Evolutionary conservation across 805 yeast species (phyloP).

Genomic region (Candida rishiriensis): DNA sequence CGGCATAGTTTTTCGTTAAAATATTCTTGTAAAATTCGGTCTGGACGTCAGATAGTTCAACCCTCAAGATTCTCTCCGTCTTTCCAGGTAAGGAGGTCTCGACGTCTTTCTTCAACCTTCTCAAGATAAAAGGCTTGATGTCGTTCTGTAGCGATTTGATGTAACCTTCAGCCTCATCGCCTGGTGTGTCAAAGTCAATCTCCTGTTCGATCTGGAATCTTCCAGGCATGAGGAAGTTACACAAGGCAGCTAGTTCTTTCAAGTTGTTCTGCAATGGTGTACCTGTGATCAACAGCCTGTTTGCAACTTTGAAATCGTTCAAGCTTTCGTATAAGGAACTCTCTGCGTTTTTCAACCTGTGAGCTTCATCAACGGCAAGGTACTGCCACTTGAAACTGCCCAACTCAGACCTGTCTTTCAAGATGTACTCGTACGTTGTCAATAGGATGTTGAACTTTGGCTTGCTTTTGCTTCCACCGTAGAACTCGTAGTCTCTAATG

Average conservation of each 20-base stretch:
- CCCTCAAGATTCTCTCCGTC: conserved; percentile 91
- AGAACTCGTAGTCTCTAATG: conserved; percentile 83
- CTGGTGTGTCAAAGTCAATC: conserved; percentile 89
- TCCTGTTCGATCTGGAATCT: conserved; percentile 85
- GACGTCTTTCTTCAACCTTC: conserved; percentile 94
- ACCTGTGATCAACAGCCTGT: conserved; percentile 90
- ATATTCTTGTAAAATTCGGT: conserved; percentile 94
- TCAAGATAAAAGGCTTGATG: conserved; percentile 85
- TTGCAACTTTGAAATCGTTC: conserved; percentile 73
- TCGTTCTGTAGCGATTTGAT: conserved; percentile 80
- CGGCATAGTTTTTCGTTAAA: conserved; percentile 85
- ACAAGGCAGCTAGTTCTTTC: conserved; percentile 90
- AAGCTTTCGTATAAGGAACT: conserved; percentile 88
- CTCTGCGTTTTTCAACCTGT: conserved; percentile 90
- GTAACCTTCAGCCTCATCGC: conserved; percentile 80
- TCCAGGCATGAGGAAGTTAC: conserved; percentile 96
- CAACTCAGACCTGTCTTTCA: conserved; percentile 79
- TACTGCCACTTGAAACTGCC: conserved; percentile 92
- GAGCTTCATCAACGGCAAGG: conserved; percentile 98
- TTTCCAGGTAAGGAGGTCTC: conserved; percentile 95
- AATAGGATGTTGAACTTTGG: conserved; percentile 87
- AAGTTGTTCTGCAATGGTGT: conserved; percentile 96
- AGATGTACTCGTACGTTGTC: conserved; percentile 94
- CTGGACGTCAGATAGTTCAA: conserved; percentile 91
- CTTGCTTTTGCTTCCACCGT: conserved; percentile 52